Evolutionary conservation across 768 basidiomycete genomes (phyloP).

Genomic region (Boletus vinaceobasis): DNA sequence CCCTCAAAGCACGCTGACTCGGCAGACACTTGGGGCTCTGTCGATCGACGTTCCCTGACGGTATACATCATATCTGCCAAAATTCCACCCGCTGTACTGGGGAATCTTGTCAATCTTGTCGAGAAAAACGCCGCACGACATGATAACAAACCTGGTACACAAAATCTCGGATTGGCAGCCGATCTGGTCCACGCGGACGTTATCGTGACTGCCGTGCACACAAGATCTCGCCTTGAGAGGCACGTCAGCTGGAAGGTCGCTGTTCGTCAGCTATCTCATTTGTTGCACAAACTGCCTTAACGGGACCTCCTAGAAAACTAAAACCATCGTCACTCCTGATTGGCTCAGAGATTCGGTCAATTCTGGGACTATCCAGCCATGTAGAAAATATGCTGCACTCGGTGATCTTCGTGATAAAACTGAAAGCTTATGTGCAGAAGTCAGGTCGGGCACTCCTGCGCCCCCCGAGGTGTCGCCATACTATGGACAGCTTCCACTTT

Average conservation of each 20-base stretch:
- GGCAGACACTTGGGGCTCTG: slow-evolving; percentile 1
- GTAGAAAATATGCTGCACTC: slow-evolving; percentile 55
- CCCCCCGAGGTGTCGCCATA: neutral
- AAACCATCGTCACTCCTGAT: slow-evolving; percentile 63
- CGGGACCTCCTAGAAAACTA: slow-evolving; percentile 47
- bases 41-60: slow-evolving; percentile 10
- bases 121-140: slow-evolving; percentile 8
- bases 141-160: neutral
- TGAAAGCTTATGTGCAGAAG: slow-evolving; percentile 41
- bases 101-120: slow-evolving; percentile 25
- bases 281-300: neutral
- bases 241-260: slow-evolving; percentile 65
- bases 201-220: slow-evolving; percentile 61
- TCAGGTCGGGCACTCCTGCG: neutral
- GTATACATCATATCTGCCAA: slow-evolving; percentile 35
- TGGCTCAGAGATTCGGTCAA: slow-evolving; percentile 65
- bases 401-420: slow-evolving; percentile 47
- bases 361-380: slow-evolving; percentile 45
- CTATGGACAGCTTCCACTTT: neutral
- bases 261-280: slow-evolving; percentile 40
- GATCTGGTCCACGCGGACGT: slow-evolving; percentile 54
- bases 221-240: slow-evolving; percentile 66
- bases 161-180: slow-evolving; percentile 35
- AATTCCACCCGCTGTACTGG: slow-evolving; percentile 19
- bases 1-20: slow-evolving; percentile 12